phyloP scores from a whole-genome alignment of 164 flowering plant genomes.

The Platanus orientalis region DNA sequence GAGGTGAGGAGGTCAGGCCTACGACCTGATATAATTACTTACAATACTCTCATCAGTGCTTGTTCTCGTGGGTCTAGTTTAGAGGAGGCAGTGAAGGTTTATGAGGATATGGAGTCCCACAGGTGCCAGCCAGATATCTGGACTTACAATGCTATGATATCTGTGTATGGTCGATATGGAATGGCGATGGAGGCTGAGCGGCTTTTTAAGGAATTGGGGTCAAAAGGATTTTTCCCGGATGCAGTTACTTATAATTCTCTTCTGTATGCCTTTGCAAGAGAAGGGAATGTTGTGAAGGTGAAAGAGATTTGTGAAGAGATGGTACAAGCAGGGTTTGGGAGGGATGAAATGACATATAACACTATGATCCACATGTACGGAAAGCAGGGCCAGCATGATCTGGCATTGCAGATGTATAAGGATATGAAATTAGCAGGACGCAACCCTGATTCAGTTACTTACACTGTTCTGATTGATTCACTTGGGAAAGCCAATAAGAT shows the following conservation, averaged over 20 bases:
- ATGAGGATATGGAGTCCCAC: slow-evolving; percentile 51
- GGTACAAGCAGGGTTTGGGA: slow-evolving; percentile 67
- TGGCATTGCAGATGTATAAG: slow-evolving; percentile 59
- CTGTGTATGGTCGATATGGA: slow-evolving; percentile 88
- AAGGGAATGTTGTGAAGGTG: slow-evolving; percentile 69
- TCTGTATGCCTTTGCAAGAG: slow-evolving; percentile 87
- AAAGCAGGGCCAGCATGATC: slow-evolving; percentile 74
- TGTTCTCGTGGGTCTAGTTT: slow-evolving; percentile 77
- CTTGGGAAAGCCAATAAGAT: slow-evolving; percentile 80
- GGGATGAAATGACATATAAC: slow-evolving; percentile 87
- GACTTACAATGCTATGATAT: slow-evolving; percentile 98
- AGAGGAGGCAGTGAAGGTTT: slow-evolving; percentile 71
- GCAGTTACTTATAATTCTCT: slow-evolving; percentile 92
- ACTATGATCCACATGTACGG: slow-evolving; percentile 96
- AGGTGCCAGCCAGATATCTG: slow-evolving; percentile 85
- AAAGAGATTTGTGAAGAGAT: slow-evolving; percentile 59
- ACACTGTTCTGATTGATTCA: slow-evolving; percentile 83
- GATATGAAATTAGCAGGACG: slow-evolving; percentile 66
- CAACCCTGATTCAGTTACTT: slow-evolving; percentile 83
- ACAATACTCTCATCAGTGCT: slow-evolving; percentile 88
- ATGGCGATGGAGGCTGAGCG: slow-evolving; percentile 56
- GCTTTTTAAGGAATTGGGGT: slow-evolving; percentile 61
- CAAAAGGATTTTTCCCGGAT: slow-evolving; percentile 75
- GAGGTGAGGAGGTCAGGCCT: slow-evolving; percentile 73
- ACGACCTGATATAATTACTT: slow-evolving; percentile 86